Evolutionary conservation across 2,329 filamentous ascomycete genomes (phyloP), one percentile per base, ranked within the genome.

Genomic region (Fusarium compactum): DNA sequence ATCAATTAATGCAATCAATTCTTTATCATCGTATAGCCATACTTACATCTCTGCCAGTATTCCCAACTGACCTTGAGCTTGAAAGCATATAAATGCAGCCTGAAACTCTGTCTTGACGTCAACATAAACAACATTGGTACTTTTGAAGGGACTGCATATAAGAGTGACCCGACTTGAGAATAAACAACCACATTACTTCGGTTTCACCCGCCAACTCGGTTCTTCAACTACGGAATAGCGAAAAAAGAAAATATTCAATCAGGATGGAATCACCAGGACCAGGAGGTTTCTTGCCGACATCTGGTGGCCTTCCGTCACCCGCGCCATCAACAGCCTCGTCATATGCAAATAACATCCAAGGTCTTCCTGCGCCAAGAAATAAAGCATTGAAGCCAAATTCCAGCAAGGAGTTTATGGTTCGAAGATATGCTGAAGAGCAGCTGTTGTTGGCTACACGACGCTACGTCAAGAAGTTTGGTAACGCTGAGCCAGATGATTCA

Each of bases 381-480:
- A 85, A 82, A 34, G 81, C 88, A 0, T 76, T 91, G 2, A 80
- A 81, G 16, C 82, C 88, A 0, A 88, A 88, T 0, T 90, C 87
- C 0, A 83, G 79, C 34, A 90, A 90, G 70, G 89, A 90, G 72
- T 87, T 88, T 58, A 82, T 86, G 46, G 85, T 89, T 12, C 82
- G 88, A 45, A 80, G 86, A n/a, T 90, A 86, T 70, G 83, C 88
- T 8, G 85, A 88, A 44, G 82, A 84, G 10, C 83, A 82, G 14
- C 78, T 90, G 18, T 75, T 87, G 48, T 79, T 86, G 66, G 82
- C 87, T 14, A 87, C 84, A 9, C 84, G 89, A 8, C 86, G 87
- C 40, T 90, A 86, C 59, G 83, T 89, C 44, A 90, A 90, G 79
- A 90, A 89, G 73, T 85, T 86, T 58, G 82, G 83, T 44, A 77